Evolutionary conservation across 257 asterid species (phyloP), one percentile per base, ranked within the genome.

Genomic region (Nicotiana attenuata): DNA sequence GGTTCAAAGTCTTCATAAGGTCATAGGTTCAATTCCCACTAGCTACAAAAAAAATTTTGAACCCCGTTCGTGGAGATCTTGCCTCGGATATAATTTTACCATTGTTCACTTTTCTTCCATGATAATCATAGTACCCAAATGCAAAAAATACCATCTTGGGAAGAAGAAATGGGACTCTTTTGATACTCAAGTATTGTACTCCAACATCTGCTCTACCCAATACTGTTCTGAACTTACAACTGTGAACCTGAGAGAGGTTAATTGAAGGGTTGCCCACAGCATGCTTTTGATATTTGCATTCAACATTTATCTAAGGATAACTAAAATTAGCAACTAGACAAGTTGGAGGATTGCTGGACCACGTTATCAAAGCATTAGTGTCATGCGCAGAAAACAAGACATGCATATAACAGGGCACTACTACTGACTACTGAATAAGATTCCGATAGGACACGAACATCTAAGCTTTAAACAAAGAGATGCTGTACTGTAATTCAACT

Each of bases 381-480:
- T 31, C 81, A 76, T 84, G 84, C 79, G 68, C 81, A 20, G 77
- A 84, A 80, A 73, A 80, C 83, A 57, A 83, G 38, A 68, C 84
- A 20, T 13, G 57, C 56, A 52, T 11, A 71, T n/a, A 45, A 7
- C 83, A 60, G 77, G 26, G 81, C 81, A 31, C 78, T 24, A 73
- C 14, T 64, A 69, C 81, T 47, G 20, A 82, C 71, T 19, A 41
- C 75, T 63, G 35, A 5, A 0, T 52, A 67, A 41, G 86, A 83
- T 83, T 79, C 83, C 83, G 22, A n/a, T 13, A 17, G 79, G 35
- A 57, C 80, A n/a, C 81, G 22, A 67, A 47, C 15, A 29, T 60
- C 71, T 35, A 71, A 20, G 76, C n/a, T 57, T 31, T 71, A 5
- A n/a, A 65, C 29, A 69, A 28, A 57, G 3, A 50, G 33, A 64